Conservation (phyloP, 352 stramenopile species). For the Globisporangium takayamanum region DNA sequence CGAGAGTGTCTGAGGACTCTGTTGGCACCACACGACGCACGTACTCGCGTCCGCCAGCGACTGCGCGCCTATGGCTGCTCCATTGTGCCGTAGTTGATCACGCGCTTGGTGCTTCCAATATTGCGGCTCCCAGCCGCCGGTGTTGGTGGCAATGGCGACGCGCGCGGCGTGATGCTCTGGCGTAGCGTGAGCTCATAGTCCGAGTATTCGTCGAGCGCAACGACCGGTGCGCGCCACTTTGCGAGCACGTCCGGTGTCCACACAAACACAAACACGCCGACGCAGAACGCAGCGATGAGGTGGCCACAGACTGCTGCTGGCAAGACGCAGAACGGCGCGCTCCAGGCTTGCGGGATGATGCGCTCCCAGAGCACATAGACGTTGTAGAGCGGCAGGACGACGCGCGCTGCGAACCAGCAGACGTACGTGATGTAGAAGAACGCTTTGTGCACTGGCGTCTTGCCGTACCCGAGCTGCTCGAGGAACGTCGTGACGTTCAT, state of each 20-base stretch:
- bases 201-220: constrained; percentile 67
- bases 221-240: constrained; percentile 57
- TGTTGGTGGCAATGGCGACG: constrained; percentile 40
- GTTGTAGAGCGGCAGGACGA: constrained; percentile 73
- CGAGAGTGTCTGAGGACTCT: neutral
- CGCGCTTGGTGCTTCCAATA: constrained; percentile 12
- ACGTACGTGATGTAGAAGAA: constrained; percentile 77
- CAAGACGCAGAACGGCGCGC: constrained; percentile 48
- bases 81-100: constrained; percentile 30
- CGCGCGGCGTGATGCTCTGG: constrained; percentile 64
- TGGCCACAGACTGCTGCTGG: constrained; percentile 68
- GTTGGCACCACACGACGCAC: neutral
- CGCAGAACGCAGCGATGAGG: constrained; percentile 74
- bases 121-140: constrained; percentile 10
- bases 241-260: constrained; percentile 79
- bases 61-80: constrained; percentile 1
- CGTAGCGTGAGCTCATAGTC: constrained; percentile 77
- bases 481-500: constrained; percentile 80
- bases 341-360: constrained; percentile 45
- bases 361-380: constrained; percentile 72
- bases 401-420: constrained; percentile 68
- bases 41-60: neutral
- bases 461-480: constrained; percentile 68
- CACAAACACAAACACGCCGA: constrained; percentile 78
- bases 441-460: constrained; percentile 43